Evolutionary conservation across 1,139 yeast species (phyloP).

Genomic region (Blastobotrys aristatus): DNA sequence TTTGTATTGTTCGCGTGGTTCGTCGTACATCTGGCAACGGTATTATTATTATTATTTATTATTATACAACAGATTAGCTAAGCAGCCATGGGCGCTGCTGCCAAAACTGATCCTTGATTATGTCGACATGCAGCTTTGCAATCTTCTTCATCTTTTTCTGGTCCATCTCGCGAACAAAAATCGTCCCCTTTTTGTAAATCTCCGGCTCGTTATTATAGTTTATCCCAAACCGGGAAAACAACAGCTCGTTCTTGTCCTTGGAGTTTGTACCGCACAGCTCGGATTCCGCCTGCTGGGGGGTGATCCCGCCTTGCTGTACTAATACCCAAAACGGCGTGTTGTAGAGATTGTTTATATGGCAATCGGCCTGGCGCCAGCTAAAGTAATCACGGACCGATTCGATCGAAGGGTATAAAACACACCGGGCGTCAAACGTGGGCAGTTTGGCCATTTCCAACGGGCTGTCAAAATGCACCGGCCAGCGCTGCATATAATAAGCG

Average conservation of each 20-base stretch:
- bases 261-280: conserved; percentile 67
- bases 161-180: conserved; percentile 51
- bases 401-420: conserved; percentile 73
- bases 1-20: too few relatives aligned
- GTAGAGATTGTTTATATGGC: conserved; percentile 90
- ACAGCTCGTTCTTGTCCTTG: conserved; percentile 79
- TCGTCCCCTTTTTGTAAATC: conserved; percentile 80
- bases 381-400: conserved; percentile 69
- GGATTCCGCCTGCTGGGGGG: conserved; percentile 73
- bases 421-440: conserved; percentile 90
- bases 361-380: conserved; percentile 95
- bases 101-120: conserved; percentile 31
- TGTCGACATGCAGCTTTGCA: conserved; percentile 40
- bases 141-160: conserved; percentile 47
- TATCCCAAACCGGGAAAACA: conserved; percentile 70
- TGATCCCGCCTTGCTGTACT: conserved; percentile 56
- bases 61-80: too few relatives aligned
- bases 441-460: conserved; percentile 41
- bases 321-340: conserved; percentile 91
- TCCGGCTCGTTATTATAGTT: conserved; percentile 90
- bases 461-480: conserved; percentile 53
- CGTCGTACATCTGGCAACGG: too few relatives aligned
- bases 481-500: conserved; percentile 61
- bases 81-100: conserved; percentile 19
- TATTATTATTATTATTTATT: too few relatives aligned